Conservation (phyloP, 768 basidiomycete genomes). For the Termitomyces sp. region DNA sequence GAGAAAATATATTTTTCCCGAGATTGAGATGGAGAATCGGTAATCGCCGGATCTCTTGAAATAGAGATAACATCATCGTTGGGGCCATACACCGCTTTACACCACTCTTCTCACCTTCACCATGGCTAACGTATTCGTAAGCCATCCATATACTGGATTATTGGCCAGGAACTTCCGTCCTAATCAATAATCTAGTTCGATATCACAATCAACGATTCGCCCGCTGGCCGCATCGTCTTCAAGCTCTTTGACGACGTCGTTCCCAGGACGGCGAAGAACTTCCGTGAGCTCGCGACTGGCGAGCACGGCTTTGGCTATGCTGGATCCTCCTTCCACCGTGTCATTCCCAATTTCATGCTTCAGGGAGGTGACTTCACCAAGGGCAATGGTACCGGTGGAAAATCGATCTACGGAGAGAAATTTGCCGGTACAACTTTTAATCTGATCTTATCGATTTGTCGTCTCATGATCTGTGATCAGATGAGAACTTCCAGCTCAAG, state of each 20-base stretch:
- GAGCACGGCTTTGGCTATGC: slow-evolving; percentile 69
- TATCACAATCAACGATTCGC: slow-evolving; percentile 38
- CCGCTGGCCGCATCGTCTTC: slow-evolving; percentile 65
- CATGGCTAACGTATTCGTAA: slow-evolving; percentile 35
- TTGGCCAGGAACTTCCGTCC: background rate
- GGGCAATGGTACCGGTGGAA: slow-evolving; percentile 70
- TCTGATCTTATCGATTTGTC: slow-evolving; percentile 1
- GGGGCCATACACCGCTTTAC: slow-evolving; percentile 4
- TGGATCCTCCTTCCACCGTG: slow-evolving; percentile 68
- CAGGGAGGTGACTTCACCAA: slow-evolving; percentile 87
- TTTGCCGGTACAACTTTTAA: slow-evolving; percentile 41
- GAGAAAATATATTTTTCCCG: background rate
- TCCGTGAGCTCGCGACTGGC: slow-evolving; percentile 84
- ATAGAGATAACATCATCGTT: slow-evolving; percentile 12
- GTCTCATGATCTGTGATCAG: slow-evolving; percentile 25
- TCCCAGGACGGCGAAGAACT: slow-evolving; percentile 74
- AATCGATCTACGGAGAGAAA: slow-evolving; percentile 69
- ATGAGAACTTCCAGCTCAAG: slow-evolving; percentile 79
- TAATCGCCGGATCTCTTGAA: slow-evolving; percentile 12
- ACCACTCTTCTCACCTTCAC: slow-evolving; percentile 12
- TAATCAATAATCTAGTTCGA: slow-evolving; percentile 47
- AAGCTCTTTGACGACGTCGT: slow-evolving; percentile 78
- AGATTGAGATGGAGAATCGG: slow-evolving; percentile 1
- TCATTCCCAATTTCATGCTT: slow-evolving; percentile 82
- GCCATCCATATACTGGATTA: slow-evolving; percentile 9